Evolutionary conservation across 352 stramenopile genomes (phyloP), one percentile per base, ranked within the genome.

Genomic region (Phytophthora pini): DNA sequence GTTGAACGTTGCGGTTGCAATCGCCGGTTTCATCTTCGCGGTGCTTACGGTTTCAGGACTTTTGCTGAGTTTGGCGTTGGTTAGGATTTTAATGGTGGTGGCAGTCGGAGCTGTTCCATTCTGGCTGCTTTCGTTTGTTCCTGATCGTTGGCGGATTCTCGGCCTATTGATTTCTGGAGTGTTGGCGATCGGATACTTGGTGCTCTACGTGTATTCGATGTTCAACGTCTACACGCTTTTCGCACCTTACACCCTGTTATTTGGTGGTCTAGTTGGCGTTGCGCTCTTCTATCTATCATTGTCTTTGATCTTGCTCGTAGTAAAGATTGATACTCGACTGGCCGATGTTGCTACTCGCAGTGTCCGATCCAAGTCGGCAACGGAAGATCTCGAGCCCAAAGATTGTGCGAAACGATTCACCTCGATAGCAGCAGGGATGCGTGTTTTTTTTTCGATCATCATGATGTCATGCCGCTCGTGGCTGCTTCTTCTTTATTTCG

Each of bases 1-100:
- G 40, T n/a, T 60, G 29, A 60, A 60, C 40, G 29, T 32, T 34
- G n/a, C 12, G n/a, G 15, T 60, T 11, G 40, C 11, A 4, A 13
- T 45, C 8, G 11, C 0, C 1, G 53, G 40, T 9, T 17, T 50
- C 17, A 22, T 60, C 4, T 4, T 13, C 24, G 32, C 38, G 2
- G 15, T 22, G 27, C 1, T 44, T 5, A n/a, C 49, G 10, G 1
- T 50, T 20, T 12, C 6, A 13, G 24, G 13, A 4, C 20, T 47
- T 29, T 38, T 22, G 12, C 41, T 47, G 5, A 43, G 26, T 17
- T 1, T 51, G 10, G 34, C 17, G 36, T 20, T 20, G 17, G 17
- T 20, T 20, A 20, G 17, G 17, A 5, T 39, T 38, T 13, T 48
- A 32, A 17, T 48, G 15, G 26, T 41, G 31, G 15, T 43, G 13